These are phyloP conservation scores for Babesia bovis DNA, from an alignment of 169 alveolate species.

Conservation along the genomic window DNA sequence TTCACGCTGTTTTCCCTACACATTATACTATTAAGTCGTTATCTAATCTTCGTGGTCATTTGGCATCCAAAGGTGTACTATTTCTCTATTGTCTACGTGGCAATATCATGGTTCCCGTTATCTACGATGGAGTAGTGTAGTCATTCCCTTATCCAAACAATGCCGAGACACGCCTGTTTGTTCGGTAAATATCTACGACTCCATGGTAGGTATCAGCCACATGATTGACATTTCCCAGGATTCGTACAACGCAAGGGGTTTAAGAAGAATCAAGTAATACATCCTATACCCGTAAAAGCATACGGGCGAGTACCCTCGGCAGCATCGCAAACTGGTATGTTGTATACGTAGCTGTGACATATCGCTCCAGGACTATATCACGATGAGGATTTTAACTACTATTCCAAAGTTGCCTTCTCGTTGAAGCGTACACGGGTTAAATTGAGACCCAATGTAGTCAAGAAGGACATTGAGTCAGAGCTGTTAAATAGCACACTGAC, in stretches of 20 bases:
- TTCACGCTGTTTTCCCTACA: no score
- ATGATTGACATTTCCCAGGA: conserved; percentile 13
- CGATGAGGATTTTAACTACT: conserved; percentile 85
- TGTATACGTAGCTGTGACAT: not conserved
- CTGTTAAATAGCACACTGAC: conserved; percentile 78
- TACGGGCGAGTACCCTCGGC: conserved; percentile 86
- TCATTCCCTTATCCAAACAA: not conserved
- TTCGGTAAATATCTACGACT: conserved; percentile 79
- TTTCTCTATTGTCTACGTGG: no score
- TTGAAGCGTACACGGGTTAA: conserved; percentile 76
- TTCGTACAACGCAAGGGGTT: conserved; percentile 71
- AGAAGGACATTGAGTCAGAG: conserved; percentile 72
- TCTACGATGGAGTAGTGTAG: no score
- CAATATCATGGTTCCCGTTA: no score
- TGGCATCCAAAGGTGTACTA: no score
- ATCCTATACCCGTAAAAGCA: conserved; percentile 87
- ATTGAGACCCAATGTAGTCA: conserved; percentile 76
- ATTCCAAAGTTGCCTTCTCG: conserved; percentile 81
- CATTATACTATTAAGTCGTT: no score
- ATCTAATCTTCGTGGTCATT: no score
- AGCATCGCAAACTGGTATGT: conserved; percentile 83
- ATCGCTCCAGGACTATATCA: conserved; percentile 77
- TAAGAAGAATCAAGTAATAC: conserved; percentile 80
- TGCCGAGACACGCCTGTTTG: conserved; percentile 74
- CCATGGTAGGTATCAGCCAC: conserved; percentile 53